phyloP scores from a whole-genome alignment of 345 rosid genomes.

The Jatropha curcas region DNA sequence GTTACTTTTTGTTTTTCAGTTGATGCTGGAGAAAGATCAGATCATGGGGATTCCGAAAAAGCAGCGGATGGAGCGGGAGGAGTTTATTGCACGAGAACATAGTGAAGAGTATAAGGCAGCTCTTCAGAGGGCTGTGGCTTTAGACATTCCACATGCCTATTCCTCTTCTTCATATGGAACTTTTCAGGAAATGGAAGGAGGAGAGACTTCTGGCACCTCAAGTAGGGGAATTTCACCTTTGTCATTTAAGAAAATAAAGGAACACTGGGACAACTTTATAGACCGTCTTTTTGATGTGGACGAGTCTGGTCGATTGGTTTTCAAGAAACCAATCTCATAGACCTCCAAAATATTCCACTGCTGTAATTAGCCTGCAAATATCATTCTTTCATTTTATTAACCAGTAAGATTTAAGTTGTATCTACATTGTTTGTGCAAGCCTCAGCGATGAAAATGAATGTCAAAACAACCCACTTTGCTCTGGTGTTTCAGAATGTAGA shows the following conservation, averaged over 20 bases:
- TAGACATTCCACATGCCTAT: constrained; percentile 65
- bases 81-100: constrained; percentile 69
- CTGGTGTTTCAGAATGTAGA: too few relatives aligned
- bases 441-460: too few relatives aligned
- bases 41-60: constrained; percentile 67
- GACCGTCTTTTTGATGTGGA: constrained; percentile 52
- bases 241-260: constrained; percentile 46
- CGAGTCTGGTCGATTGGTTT: constrained; percentile 51
- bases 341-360: not conserved
- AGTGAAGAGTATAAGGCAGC: constrained; percentile 83
- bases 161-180: constrained; percentile 73
- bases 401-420: not conserved
- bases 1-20: constrained; percentile 32
- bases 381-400: constrained; percentile 22
- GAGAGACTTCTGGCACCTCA: constrained; percentile 56
- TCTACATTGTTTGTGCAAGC: too few relatives aligned
- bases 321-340: constrained; percentile 33
- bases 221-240: constrained; percentile 24
- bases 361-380: constrained; percentile 11
- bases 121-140: constrained; percentile 61
- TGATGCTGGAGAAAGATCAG: constrained; percentile 75
- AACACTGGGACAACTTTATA: constrained; percentile 58
- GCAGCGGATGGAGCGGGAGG: constrained; percentile 79
- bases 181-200: constrained; percentile 55
- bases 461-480: too few relatives aligned